A percentile compares a stretch with the other conserved stretches of the same genome.
Conservation (phyloP, 768 basidiomycete genomes). For the Tephrocybe sp. region DNA sequence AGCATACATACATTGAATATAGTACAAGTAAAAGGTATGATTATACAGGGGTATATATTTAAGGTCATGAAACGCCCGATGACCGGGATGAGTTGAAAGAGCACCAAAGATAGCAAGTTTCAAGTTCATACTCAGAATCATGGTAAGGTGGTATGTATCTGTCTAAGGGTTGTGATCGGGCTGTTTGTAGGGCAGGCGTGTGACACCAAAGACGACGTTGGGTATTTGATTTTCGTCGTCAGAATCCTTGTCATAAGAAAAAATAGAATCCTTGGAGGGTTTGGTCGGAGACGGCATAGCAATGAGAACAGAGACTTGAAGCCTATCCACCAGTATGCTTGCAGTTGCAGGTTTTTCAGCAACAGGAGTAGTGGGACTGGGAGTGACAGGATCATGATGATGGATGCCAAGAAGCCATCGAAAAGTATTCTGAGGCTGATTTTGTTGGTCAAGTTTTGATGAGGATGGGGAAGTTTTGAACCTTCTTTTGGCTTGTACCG, state of each 20-base stretch:
- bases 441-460: slow-evolving; percentile 15
- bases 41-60: neutral
- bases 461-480: slow-evolving; percentile 19
- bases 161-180: slow-evolving; percentile 9
- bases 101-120: slow-evolving; percentile 3
- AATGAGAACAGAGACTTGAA: slow-evolving; percentile 56
- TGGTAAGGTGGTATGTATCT: neutral
- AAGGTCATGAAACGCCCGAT: neutral
- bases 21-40: slow-evolving; percentile 2
- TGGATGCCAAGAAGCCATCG: slow-evolving; percentile 6
- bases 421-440: slow-evolving; percentile 9
- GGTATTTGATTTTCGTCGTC: slow-evolving; percentile 38
- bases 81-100: neutral
- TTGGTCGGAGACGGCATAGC: slow-evolving; percentile 48
- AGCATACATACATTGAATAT: neutral
- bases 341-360: slow-evolving; percentile 2
- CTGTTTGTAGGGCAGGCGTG: slow-evolving; percentile 31
- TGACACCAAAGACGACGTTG: slow-evolving; percentile 47
- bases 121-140: no score
- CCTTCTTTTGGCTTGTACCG: slow-evolving; percentile 30
- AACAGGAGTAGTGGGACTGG: slow-evolving; percentile 4
- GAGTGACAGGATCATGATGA: slow-evolving; percentile 5
- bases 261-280: slow-evolving; percentile 17
- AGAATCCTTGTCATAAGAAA: slow-evolving; percentile 13
- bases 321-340: slow-evolving; percentile 28